These are phyloP conservation scores for Niebla homalea DNA, from an alignment of 495 filamentous ascomycete genomes.

Conservation along the genomic window DNA sequence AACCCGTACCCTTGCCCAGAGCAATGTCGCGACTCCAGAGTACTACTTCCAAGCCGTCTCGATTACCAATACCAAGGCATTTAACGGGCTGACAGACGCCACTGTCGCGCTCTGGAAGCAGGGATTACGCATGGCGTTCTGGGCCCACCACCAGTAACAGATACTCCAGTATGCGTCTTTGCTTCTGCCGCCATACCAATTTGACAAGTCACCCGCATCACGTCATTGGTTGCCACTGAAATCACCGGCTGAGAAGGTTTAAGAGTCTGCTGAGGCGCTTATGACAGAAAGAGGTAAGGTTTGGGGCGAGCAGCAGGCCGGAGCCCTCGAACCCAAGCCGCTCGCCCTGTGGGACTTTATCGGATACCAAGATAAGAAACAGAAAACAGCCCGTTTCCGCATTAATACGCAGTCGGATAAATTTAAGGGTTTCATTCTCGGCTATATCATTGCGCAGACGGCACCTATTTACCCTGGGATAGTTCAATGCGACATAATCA, in stretches of 20 bases:
- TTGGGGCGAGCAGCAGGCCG: background rate
- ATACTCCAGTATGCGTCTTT: slow-evolving; percentile 15
- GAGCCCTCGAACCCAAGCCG: background rate
- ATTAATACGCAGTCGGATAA: slow-evolving; percentile 31
- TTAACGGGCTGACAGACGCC: slow-evolving; percentile 6
- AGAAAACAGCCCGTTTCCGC: slow-evolving; percentile 27
- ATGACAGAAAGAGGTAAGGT: background rate
- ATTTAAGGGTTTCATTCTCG: slow-evolving; percentile 27
- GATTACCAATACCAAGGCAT: slow-evolving; percentile 2
- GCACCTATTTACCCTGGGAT: slow-evolving; percentile 37
- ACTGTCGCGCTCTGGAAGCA: slow-evolving; percentile 15
- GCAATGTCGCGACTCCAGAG: background rate
- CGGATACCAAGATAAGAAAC: slow-evolving; percentile 28
- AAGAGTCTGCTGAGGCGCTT: too few species aligned
- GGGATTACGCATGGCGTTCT: slow-evolving; percentile 9
- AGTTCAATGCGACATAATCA: slow-evolving; percentile 31
- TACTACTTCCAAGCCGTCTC: slow-evolving; percentile 11
- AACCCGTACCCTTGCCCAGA: background rate
- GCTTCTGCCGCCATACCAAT: slow-evolving; percentile 31
- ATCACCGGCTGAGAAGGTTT: slow-evolving; percentile 2
- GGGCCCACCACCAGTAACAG: slow-evolving; percentile 12
- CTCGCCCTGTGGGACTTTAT: slow-evolving; percentile 27
- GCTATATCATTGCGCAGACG: slow-evolving; percentile 32
- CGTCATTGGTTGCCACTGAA: slow-evolving; percentile 2
- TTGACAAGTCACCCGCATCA: slow-evolving; percentile 18